Base-by-base conservation (phyloP, 2,329 filamentous ascomycete genomes). In the Sporothrix pallida region DNA sequence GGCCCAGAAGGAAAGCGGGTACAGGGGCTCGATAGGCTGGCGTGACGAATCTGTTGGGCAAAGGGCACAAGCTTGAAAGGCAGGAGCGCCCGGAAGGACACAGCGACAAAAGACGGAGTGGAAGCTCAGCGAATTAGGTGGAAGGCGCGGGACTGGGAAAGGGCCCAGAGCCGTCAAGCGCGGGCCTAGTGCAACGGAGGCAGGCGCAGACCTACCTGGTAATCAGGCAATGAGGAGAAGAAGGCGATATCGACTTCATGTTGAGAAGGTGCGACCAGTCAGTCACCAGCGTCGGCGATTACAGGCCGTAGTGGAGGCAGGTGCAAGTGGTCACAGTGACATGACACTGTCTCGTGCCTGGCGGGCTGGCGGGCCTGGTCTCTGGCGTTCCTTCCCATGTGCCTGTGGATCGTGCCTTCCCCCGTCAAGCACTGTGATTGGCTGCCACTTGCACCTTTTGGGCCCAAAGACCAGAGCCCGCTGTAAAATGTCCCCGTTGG, bases 111-210 rank as follows among this genome's bases (percentile, higher is more conserved):
- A 71, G 23, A 3, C 12, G 23, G 31, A 50, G 63, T 37, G 63
- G 70, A 74, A 74, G 73, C n/a, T 44, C 70, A 20, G 70, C 73
- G 73, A 74, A 74, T 62, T 44, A 70, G 69, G 69, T 74, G 63
- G 73, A 74, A 74, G 60, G 62, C 62, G 62, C 46, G 37, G 52
- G 37, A 56, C 5, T 37, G 31, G 31, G 31, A 46, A 58, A 10
- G 10, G 68, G 37, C 12, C 50, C 52, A 70, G 37, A 17, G 31
- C n/a, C 50, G 17, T 23, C 15, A 42, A 70, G 60, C 17, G 42
- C 17, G 50, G 44, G n/a, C 20, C 46, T 68, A 68, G 44, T 68
- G 13, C 63, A n/a, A 31, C 13, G n/a, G 42, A 17, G n/a, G 52
- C 31, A 20, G 52, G 17, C 1, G 52, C 15, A 56, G 20, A 56